A percentile compares a stretch with the other conserved stretches of the same genome.
phyloP scores from a whole-genome alignment of 2,329 filamentous ascomycete species.

The Cladosporium cucumerinum region DNA sequence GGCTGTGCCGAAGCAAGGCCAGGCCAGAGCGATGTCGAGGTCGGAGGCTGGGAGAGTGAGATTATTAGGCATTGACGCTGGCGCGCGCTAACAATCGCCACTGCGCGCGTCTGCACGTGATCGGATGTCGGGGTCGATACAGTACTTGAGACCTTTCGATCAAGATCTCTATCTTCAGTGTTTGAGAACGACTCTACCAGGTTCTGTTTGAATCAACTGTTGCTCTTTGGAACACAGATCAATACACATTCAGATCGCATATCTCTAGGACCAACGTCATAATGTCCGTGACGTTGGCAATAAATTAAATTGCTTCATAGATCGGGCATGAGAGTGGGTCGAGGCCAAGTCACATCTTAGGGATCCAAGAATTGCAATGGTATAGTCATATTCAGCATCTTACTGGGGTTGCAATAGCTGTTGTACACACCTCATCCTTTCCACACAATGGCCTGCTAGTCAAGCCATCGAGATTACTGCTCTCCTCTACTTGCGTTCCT shows the following conservation, averaged over 20 bases:
- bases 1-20: constrained; percentile 17
- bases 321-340: not conserved
- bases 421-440: constrained; percentile 7
- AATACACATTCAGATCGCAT: not conserved
- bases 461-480: not conserved
- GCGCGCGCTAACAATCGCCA: constrained; percentile 1
- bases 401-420: constrained; percentile 9
- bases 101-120: constrained; percentile 1
- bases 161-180: not conserved
- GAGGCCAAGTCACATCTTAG: not conserved
- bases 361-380: not conserved
- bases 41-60: constrained; percentile 8
- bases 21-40: constrained; percentile 14
- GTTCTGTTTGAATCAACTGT: not conserved
- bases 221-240: not conserved
- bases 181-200: not conserved
- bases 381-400: constrained; percentile 11
- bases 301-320: not conserved
- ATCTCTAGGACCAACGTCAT: not conserved
- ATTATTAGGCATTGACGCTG: constrained; percentile 1
- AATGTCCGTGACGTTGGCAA: not conserved
- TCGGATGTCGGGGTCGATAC: not conserved
- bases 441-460: not conserved
- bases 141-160: not conserved
- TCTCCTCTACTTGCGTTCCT: not conserved